Base-by-base conservation (phyloP, 108 stramenopile genomes). In the Nitzschia sp. region DNA sequence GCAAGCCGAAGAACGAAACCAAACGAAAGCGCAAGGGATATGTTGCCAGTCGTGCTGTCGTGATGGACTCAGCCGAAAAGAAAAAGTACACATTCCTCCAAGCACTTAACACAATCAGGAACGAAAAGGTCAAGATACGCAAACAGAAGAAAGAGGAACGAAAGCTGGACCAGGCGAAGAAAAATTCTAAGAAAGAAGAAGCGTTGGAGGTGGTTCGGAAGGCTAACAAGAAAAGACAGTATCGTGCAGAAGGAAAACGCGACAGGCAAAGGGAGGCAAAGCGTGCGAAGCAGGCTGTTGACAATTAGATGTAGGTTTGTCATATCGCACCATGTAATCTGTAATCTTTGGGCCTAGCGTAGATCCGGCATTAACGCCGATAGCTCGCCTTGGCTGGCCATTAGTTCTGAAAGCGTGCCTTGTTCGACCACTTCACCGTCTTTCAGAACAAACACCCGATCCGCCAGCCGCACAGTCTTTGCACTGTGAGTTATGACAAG, bases 1-100 rank as follows among this genome's bases (percentile, higher is more conserved):
- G 86, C 75, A 98, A 98, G 71, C 97, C 90, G 26, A 97, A 97
- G 83, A 77, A 94, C 58, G 83, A 92, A 49, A 80, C 77, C 24
- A 82, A 86, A 51, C 70, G 78, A 33, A 85, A 82, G 55, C 72
- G 73, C 26, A 86, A 93, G 73, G 88, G 89, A 34, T 96, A 96
- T 82, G 76, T 83, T 31, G 72, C 75, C 45, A 92, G 91, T 60
- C 87, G 95, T 23, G 92, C 95, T 32, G 89, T 90, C 26, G 82
- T 92, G 4, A 83, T 92, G 90, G 92, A 94, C 9, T 67, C 77
- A 27, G 86, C 76, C 21, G 93, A 94, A 51, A 87, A 84, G 79
- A 88, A 85, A 63, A 92, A 93, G 59, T 70, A 79, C 45, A 82
- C 88, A 17, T 91, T 94, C 55, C 35, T 96, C 2, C 95, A 96